Base-by-base conservation (phyloP, 495 filamentous ascomycete genomes). In the Hypoxylon rickii region DNA sequence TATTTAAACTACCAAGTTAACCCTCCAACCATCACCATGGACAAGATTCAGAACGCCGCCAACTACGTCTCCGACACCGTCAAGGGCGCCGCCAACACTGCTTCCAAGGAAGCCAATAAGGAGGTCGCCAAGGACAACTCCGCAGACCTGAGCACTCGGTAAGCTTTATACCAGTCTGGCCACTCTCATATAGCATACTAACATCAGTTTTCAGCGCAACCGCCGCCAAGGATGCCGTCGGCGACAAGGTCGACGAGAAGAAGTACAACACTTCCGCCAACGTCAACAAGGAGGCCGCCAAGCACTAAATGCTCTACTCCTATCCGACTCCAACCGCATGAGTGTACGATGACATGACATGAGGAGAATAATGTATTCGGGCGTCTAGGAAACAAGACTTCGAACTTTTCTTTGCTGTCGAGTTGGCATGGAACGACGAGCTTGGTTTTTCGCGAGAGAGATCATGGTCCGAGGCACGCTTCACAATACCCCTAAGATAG, bases 21-120 rank as follows among this genome's bases (percentile, higher is more conserved):
- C 69, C 64, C 58, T 29, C 59, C 42, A 64, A 61, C 62, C 64
- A 61, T 66, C 75, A 82, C 45, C 63, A 83, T 83, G 80, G 79
- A 83, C 62, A 76, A 79, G 73, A 67, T 80, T 72, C 77, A 79
- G 77, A 77, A 85, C 69, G 75, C 80, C 67, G 76, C 72, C 66
- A 85, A 83, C 77, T 82, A 79, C 73, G 80, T 81, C 71, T 64
- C 75, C 41, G 83, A 86, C 78, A 74, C 80, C 69, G 70, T 85
- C 52, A 74, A 83, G 68, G 73, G 77, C 56, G 67, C 72, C 32
- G 61, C 71, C 51, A 54, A 36, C 63, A 70, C 66, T 42, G 75
- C 80, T 26, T 81, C 77, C 73, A 86, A 86, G 80, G 82, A 85
- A 78, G 74, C 79, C 73, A 85, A 86, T 79, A 86, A 86, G 79